phyloP scores from a whole-genome alignment of 2,329 filamentous ascomycete species.

The Clonostachys sp. region DNA sequence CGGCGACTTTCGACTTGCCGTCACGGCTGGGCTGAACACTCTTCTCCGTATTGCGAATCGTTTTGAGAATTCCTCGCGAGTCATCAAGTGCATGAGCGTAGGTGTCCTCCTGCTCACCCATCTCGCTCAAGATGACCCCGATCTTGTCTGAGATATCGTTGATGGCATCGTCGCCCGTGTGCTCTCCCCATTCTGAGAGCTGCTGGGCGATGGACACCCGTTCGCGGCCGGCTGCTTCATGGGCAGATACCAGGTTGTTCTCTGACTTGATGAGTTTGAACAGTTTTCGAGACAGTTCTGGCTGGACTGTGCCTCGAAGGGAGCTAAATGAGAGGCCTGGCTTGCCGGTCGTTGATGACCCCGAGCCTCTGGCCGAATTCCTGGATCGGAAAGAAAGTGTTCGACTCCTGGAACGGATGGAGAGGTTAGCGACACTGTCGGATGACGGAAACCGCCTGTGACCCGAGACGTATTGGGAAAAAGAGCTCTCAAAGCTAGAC shows the following conservation, averaged over 20 bases:
- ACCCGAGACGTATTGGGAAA: slow-evolving; percentile 9
- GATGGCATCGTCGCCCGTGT: slow-evolving; percentile 80
- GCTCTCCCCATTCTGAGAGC: slow-evolving; percentile 94
- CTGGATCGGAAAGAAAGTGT: slow-evolving; percentile 70
- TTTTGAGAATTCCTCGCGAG: slow-evolving; percentile 76
- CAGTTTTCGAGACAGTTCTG: slow-evolving; percentile 83
- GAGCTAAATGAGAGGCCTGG: slow-evolving; percentile 83
- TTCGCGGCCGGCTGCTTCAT: slow-evolving; percentile 82
- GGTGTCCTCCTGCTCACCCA: slow-evolving; percentile 87
- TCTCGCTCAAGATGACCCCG: slow-evolving; percentile 84
- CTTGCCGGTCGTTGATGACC: slow-evolving; percentile 32
- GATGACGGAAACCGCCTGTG: slow-evolving; percentile 7
- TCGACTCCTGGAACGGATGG: slow-evolving; percentile 55
- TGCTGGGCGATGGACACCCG: slow-evolving; percentile 81
- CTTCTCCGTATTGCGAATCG: slow-evolving; percentile 91
- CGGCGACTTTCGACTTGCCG: slow-evolving; percentile 78
- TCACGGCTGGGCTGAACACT: slow-evolving; percentile 92
- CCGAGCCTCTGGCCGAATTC: slow-evolving; percentile 28
- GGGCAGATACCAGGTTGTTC: slow-evolving; percentile 79
- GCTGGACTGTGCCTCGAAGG: slow-evolving; percentile 78
- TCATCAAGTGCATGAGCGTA: slow-evolving; percentile 88
- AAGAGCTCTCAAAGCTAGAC: slow-evolving; percentile 20
- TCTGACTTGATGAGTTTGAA: slow-evolving; percentile 93
- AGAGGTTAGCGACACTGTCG: slow-evolving; percentile 17
- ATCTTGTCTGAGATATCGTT: slow-evolving; percentile 94